Base-by-base conservation (phyloP, 768 basidiomycete species). In the Suillus americanus region DNA sequence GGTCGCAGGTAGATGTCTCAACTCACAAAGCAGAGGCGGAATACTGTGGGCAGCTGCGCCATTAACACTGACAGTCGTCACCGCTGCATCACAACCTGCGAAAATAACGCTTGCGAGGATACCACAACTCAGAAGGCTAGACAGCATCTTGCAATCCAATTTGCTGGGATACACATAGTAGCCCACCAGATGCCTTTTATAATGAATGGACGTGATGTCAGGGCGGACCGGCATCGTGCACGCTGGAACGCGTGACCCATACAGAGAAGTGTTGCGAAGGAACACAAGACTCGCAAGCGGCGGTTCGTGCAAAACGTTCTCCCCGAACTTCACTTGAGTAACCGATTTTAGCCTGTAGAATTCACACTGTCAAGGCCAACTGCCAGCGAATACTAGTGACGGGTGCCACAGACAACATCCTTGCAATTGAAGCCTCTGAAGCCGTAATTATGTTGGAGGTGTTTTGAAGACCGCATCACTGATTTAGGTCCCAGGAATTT, bases 11-110 rank as follows among this genome's bases (percentile, higher is more conserved):
- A 37, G 54, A 53, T 33, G 10, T 37, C 4, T 12, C n/a, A 13
- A 77, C 84, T 67, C 68, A 86, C 86, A 86, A 46, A 87, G 70
- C 5, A 83, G 81, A 1, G 80, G 78, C 7, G 86, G 85, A 43
- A 86, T 83, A 1, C 78, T 62, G 72, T 86, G 86, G 64, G 83
- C 83, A 0, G 84, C 82, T 0, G 79, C 80, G 25, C 76, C 79
- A 69, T 76, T 78, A 37, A 86, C 78, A 12, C 69, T 77, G 6
- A 86, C 77, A 25, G 79, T 80, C 20, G 72, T 73, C 2, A 54
- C 61, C 35, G 68, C 66, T 18, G 60, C 46, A 18, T 13, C 65
- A 25, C 10, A 55, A 30, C 60, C 50, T 5, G 60, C 60, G 30
- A 72, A 51, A 54, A 62, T 3, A 43, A 25, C 33, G 20, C 12